Conservation (phyloP, 148 eudicot species). For the Spergularia marina region DNA sequence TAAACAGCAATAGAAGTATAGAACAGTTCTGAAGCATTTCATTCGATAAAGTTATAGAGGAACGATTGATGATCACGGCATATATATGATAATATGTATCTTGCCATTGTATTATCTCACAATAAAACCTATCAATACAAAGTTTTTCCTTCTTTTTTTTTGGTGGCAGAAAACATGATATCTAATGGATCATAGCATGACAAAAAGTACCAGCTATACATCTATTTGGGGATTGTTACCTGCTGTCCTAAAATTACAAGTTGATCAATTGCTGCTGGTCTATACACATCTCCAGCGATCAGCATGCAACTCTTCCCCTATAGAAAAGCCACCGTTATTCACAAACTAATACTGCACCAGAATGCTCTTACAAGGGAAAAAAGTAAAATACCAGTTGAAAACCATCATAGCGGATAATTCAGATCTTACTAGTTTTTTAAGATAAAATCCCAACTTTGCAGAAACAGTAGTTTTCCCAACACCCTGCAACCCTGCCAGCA, state of each 20-base stretch:
- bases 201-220: not conserved
- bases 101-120: not conserved
- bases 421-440: slow-evolving; percentile 77
- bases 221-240: slow-evolving; percentile 35
- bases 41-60: not conserved
- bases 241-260: slow-evolving; percentile 84
- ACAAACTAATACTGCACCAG: not conserved
- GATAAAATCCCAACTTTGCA: slow-evolving; percentile 87
- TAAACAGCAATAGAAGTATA: not conserved
- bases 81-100: not conserved
- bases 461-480: slow-evolving; percentile 98
- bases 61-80: not conserved
- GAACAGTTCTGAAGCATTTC: not conserved
- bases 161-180: not conserved
- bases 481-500: slow-evolving; percentile 96
- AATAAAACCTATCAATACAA: not conserved
- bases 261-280: slow-evolving; percentile 99
- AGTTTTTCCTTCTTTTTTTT: not conserved
- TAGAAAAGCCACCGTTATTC: not conserved
- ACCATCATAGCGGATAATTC: slow-evolving; percentile 8
- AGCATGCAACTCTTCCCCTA: slow-evolving; percentile 96
- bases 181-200: not conserved
- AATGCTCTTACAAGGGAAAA: not conserved
- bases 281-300: slow-evolving; percentile 95
- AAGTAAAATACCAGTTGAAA: not conserved